Base-by-base conservation (phyloP, 2,329 filamentous ascomycete genomes). In the Paraphaeosphaeria sporulosa region DNA sequence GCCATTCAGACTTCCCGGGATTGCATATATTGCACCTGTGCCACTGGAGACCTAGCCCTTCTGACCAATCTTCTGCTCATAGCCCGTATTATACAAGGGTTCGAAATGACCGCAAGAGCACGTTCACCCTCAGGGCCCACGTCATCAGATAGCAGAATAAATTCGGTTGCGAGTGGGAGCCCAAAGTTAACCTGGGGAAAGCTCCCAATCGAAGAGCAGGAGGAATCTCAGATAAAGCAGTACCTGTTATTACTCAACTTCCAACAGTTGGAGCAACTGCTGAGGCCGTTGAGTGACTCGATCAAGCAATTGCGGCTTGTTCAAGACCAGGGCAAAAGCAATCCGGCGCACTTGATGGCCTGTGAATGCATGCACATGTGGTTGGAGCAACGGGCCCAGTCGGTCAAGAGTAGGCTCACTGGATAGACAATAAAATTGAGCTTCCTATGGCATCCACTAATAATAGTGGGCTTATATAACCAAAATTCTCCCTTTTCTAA, bases 1-100 rank as follows among this genome's bases (percentile, higher is more conserved):
- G 49, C 49, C 7, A 51, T 51, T 15, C 5, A 13, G 12, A 38
- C 36, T 9, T 51, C 30, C 13, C 49, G 36, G 5, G 49, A 51
- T 19, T 51, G 49, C 17, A 51, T 51, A 15, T 21, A 38, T 23
- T 51, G 49, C 49, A 51, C 9, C 8, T 38, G 49, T 21, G 19
- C 36, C 2, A 21, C 27, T 3, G 30, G 23, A 38, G 49, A 51
- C 21, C 30, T 51, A 8, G 23, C 49, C 12, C 17, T 51, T 4
- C 15, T 51, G 19, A 51, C 49, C 49, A 38, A 38, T 21, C 21
- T 19, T 9, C 49, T 51, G 13, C 49, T 51, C 15, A 13, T 51
- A 19, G 49, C 30, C 17, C 49, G 49, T n/a, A 38, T 51, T 17
- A 51, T 51, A 6, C 30, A 51, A 38, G 49, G 49, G 8, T 51